Base-by-base conservation (phyloP, 148 eudicot genomes). In the Cornus suecica region DNA sequence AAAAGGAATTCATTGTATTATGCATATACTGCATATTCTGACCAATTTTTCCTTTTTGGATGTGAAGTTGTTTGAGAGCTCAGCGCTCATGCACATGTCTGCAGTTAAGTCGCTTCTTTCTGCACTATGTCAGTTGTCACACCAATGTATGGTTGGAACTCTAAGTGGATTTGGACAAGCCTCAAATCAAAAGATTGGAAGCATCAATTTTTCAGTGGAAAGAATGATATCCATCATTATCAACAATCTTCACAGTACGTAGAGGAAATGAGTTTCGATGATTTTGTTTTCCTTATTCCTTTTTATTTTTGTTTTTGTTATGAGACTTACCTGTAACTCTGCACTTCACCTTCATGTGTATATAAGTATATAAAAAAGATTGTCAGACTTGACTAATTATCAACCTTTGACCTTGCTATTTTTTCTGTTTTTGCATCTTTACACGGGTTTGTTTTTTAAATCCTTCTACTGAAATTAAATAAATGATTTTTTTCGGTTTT, bases 71-170 rank as follows among this genome's bases (percentile, higher is more conserved):
- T 95, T 95, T 72, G 97, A 95, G 85, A 92, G 97, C 85, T 92
- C 99, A 22, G 94, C 81, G 48, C 37, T 95, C 87, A 95, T 95
- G 99, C 86, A 91, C 83, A 75, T 91, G 73, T 87, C 94, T 70
- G 91, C 99, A n/a, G 99, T 95, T 69, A 93, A 91, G 80, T 95
- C 99, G 66, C 97, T 95, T 80, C 88, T 95, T 75, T 89, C 90
- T 76, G 97, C 99, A 71, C 93, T 95, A 56, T 86, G 97, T 77
- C 97, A 89, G 77, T 77, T 95, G 70, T 95, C 99, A 69, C 87
- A 88, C 83, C 99, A 94, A 81, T 92, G 89, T 56, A 73, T 92
- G 85, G 84, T 82, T 54, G 90, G 86, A 82, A 84, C 81, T 82
- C 69, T 81, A 70, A 78, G 88, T 76, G 82, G 90, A 70, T 75